Base-by-base conservation (phyloP, 2,329 filamentous ascomycete species). In the Arthrobotrys sphaeroides region DNA sequence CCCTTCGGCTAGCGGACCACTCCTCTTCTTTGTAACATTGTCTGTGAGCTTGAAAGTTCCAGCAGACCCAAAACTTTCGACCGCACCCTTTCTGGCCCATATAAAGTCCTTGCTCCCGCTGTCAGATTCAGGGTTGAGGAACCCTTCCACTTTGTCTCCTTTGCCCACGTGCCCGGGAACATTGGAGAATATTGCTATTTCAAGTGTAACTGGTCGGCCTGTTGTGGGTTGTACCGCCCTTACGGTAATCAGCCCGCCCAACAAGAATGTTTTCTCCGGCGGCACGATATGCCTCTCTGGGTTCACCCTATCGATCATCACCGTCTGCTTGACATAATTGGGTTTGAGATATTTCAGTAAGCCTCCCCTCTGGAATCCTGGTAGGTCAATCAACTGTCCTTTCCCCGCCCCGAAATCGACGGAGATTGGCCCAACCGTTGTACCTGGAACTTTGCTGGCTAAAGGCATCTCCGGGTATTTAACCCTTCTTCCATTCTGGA, bases 381-480 rank as follows among this genome's bases (percentile, higher is more conserved):
- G 95, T 12, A 99, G 86, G 81, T 99, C 95, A 79, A 99, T 92
- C 33, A 99, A 86, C 82, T 99, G 96, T 67, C 95, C 95, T 80
- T 89, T 91, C 16, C 69, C 49, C 16, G 73, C 72, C 49, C 94
- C 94, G 81, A 95, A 99, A 0, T 93, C 93, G 16, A 98, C 89
- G 26, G 95, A 90, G 78, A 99, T 98, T 0, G 95, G 95, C 0
- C 93, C 96, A 1, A 94, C 95, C 0, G 95, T 99, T 0, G 95
- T 99, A 7, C 96, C 95, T 0, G 95, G 92, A 1, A 97, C 86
- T 3, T 91, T 87, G 0, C 93, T 97, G 1, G 97, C 91, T 9
- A 96, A 83, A 0, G 94, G 94, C 87, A 98, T 94, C 13, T 88
- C 85, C 3, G 94, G 94, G 79, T 90, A 98, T 59, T 90, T 86